Conservation (phyloP, 2,329 filamentous ascomycete genomes). For the Fusarium sp. region DNA sequence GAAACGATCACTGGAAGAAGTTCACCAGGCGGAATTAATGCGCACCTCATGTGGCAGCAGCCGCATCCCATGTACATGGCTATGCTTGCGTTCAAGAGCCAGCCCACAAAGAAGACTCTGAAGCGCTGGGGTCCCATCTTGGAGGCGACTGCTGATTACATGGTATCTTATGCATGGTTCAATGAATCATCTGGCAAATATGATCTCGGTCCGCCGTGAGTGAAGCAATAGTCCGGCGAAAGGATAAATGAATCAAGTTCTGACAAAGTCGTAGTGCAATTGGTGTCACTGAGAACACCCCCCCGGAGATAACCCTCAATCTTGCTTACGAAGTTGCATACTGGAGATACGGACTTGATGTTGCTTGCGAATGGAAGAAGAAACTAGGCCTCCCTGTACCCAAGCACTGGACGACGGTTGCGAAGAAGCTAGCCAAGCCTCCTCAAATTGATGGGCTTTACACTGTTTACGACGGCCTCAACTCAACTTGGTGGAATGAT, state of each 20-base stretch:
- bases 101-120: slow-evolving; percentile 54
- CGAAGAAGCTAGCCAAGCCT: slow-evolving; percentile 65
- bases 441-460: slow-evolving; percentile 64
- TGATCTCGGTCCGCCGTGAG: slow-evolving; percentile 59
- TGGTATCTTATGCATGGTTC: slow-evolving; percentile 68
- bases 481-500: slow-evolving; percentile 58
- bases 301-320: slow-evolving; percentile 67
- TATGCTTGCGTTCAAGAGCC: slow-evolving; percentile 56
- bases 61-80: slow-evolving; percentile 72
- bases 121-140: slow-evolving; percentile 66
- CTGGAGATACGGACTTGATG: slow-evolving; percentile 69
- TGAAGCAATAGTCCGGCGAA: not conserved
- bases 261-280: slow-evolving; percentile 48
- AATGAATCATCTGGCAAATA: slow-evolving; percentile 65
- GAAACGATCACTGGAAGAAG: slow-evolving; percentile 43
- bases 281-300: slow-evolving; percentile 67
- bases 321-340: slow-evolving; percentile 72
- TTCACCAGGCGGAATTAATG: slow-evolving; percentile 68
- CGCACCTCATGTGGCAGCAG: slow-evolving; percentile 71
- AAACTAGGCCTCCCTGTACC: slow-evolving; percentile 60
- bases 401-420: slow-evolving; percentile 60
- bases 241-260: too few relatives aligned
- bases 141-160: slow-evolving; percentile 67
- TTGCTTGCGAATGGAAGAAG: slow-evolving; percentile 65
- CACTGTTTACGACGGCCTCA: slow-evolving; percentile 65